Percentiles rank a stretch among this genome's conserved stretches.
Evolutionary conservation across 371 early-diverging fungal genomes (phyloP).

Genomic region (Mortierella sp.): DNA sequence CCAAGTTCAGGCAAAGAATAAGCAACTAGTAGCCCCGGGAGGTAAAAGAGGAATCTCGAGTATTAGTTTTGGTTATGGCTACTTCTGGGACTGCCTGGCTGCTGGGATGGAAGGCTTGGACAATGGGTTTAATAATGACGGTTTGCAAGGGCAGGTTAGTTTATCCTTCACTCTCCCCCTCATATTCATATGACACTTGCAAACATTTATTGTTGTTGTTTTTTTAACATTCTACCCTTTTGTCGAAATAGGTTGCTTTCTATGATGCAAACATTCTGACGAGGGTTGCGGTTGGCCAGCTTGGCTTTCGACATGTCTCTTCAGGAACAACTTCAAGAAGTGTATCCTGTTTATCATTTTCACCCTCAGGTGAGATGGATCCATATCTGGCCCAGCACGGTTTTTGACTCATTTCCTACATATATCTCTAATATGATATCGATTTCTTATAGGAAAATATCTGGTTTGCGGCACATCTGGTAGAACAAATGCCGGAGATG

Average conservation of each 20-base stretch:
- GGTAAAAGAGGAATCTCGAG: conserved; percentile 35
- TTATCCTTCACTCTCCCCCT: background rate
- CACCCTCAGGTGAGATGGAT: conserved; percentile 23
- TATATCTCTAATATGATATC: background rate
- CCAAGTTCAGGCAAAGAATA: conserved; percentile 15
- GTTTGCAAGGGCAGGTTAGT: conserved; percentile 33
- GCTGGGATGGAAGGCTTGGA: conserved; percentile 41
- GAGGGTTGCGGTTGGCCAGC: conserved; percentile 4
- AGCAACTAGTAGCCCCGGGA: conserved; percentile 4
- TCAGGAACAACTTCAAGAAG: conserved; percentile 10
- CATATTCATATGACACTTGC: background rate
- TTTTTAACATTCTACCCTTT: background rate
- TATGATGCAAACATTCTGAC: conserved; percentile 33
- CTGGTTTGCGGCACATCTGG: conserved; percentile 50
- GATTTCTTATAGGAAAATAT: conserved; percentile 15
- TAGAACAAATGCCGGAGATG: conserved; percentile 23
- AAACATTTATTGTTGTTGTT: too few relatives aligned
- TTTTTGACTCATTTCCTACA: too few relatives aligned
- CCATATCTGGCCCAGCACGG: too few relatives aligned
- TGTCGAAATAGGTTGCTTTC: conserved; percentile 25
- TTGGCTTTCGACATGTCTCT: conserved; percentile 14
- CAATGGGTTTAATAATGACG: conserved; percentile 12
- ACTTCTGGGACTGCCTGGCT: conserved; percentile 49
- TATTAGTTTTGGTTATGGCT: conserved; percentile 37
- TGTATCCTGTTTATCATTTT: conserved; percentile 43